A percentile compares a stretch with the other conserved stretches of the same genome.
Evolutionary conservation across 805 yeast species (phyloP).

Genomic region (Candida glaebosa): DNA sequence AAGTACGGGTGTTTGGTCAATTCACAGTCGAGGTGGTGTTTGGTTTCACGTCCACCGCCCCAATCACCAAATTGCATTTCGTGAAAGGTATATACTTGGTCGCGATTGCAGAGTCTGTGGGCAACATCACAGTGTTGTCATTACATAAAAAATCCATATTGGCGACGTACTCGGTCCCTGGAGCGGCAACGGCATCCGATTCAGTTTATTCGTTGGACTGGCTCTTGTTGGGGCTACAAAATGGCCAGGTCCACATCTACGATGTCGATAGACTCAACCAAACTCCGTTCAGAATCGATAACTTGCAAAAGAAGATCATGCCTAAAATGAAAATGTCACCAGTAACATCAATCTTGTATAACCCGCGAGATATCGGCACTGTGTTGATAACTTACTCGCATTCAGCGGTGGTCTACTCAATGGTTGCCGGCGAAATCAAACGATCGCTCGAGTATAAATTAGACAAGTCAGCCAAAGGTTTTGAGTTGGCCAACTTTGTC

Average conservation of each 20-base stretch:
- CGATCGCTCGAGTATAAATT: conserved; percentile 57
- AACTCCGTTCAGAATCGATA: conserved; percentile 65
- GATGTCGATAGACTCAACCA: conserved; percentile 76
- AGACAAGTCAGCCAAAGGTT: conserved; percentile 68
- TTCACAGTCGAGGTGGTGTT: conserved; percentile 71
- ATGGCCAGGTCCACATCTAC: conserved; percentile 67
- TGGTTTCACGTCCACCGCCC: conserved; percentile 46
- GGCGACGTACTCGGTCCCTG: conserved; percentile 58
- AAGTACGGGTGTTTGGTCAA: conserved; percentile 79
- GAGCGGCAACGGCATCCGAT: conserved; percentile 64
- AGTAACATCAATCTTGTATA: conserved; percentile 67
- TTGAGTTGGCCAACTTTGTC: conserved; percentile 23
- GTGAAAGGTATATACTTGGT: conserved; percentile 80
- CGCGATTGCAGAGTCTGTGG: conserved; percentile 56
- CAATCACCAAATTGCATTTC: conserved; percentile 57
- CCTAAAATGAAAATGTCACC: conserved; percentile 60
- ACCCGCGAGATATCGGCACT: conserved; percentile 85
- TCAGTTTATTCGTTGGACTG: conserved; percentile 89
- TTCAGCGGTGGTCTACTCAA: conserved; percentile 65
- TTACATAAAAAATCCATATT: conserved; percentile 59
- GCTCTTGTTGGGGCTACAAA: conserved; percentile 74
- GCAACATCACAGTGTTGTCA: conserved; percentile 66
- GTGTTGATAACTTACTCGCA: conserved; percentile 70
- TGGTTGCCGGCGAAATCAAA: conserved; percentile 58
- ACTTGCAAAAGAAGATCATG: conserved; percentile 59